Evolutionary conservation across 192 early-diverging fungal species (phyloP).

Genomic region (Rhizophagus prolifer): DNA sequence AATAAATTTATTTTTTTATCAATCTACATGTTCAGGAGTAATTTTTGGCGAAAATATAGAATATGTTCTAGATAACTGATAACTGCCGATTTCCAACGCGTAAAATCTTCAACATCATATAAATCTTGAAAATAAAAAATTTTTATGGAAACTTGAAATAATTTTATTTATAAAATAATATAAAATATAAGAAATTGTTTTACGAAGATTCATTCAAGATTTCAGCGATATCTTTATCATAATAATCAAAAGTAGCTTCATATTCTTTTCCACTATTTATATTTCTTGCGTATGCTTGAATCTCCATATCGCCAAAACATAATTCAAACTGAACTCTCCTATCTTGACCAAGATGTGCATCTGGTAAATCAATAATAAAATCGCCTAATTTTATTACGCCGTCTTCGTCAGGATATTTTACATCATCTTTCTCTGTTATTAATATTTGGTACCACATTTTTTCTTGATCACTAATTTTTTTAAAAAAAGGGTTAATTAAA

Average conservation of each 20-base stretch:
- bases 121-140: no score
- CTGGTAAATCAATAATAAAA: background rate
- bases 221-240: no score
- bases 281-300: slow-evolving; percentile 5
- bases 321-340: slow-evolving; percentile 6
- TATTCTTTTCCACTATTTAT: background rate
- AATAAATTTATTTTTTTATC: no score
- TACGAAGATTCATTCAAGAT: no score
- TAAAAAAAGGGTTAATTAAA: background rate
- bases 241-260: background rate
- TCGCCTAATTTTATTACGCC: background rate
- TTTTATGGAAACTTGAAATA: no score
- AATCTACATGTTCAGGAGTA: no score
- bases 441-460: background rate
- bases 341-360: background rate
- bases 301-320: slow-evolving; percentile 10
- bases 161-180: no score
- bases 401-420: slow-evolving; percentile 2
- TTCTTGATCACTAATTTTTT: background rate
- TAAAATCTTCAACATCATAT: no score
- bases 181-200: no score
- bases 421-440: background rate
- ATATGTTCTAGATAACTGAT: no score
- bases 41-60: no score
- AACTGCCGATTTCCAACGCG: no score